A percentile compares a stretch with the other conserved stretches of the same genome.
phyloP scores from a whole-genome alignment of 2,329 filamentous ascomycete genomes.

The Juglanconis sp. region DNA sequence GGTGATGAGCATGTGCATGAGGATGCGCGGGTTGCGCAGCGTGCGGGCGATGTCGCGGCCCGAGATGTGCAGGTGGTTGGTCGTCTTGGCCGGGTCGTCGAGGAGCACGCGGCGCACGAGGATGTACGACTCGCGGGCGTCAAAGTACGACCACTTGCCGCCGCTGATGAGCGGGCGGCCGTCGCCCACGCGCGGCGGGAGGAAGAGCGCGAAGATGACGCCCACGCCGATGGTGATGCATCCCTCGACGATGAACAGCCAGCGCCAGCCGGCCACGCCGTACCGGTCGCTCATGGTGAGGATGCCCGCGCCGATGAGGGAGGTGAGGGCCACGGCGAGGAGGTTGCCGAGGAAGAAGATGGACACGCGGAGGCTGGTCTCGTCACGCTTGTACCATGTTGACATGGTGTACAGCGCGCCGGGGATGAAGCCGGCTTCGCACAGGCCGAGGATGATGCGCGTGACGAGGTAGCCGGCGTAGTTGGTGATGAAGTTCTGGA shows the following conservation, averaged over 20 bases:
- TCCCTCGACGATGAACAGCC: constrained; percentile 36
- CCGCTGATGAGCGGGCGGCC: constrained; percentile 32
- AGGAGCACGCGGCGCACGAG: constrained; percentile 37
- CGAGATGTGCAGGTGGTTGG: constrained; percentile 33
- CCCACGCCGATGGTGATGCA: constrained; percentile 31
- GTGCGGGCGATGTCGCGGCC: constrained; percentile 33
- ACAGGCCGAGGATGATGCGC: constrained; percentile 28
- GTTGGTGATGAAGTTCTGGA: constrained; percentile 35
- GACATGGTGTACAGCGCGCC: constrained; percentile 35
- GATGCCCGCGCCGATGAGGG: constrained; percentile 30
- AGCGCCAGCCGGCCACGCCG: constrained; percentile 41
- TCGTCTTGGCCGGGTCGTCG: constrained; percentile 39
- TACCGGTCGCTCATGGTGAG: constrained; percentile 1
- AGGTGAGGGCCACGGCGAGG: constrained; percentile 24
- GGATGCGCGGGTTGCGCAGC: constrained; percentile 46
- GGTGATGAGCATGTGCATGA: constrained; percentile 49
- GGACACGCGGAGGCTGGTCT: constrained; percentile 37
- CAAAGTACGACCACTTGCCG: constrained; percentile 40
- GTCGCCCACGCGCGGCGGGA: constrained; percentile 35
- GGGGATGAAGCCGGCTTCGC: constrained; percentile 32
- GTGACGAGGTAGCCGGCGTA: constrained; percentile 23
- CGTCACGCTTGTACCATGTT: constrained; percentile 39
- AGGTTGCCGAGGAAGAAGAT: constrained; percentile 34
- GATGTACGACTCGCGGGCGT: constrained; percentile 39
- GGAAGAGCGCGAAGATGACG: constrained; percentile 24